Evolutionary conservation across 129 eudicot genomes (phyloP).

Genomic region (Helianthus annuus): HanXRQr2.0-SUNRISE NC_035449.2:60161381-60161880

Average conservation of each 20-base stretch:
- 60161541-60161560: conserved; percentile 52
- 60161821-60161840: neutral
- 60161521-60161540: conserved; percentile 1
- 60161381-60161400: conserved; percentile 20
- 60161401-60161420: conserved; percentile 7
- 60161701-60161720: neutral
- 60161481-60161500: conserved; percentile 15
- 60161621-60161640: neutral
- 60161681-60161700: conserved; percentile 5
- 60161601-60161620: neutral
- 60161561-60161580: conserved; percentile 41
- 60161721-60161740: neutral
- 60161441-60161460: conserved; percentile 1
- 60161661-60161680: neutral
- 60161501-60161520: conserved; percentile 18
- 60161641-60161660: neutral
- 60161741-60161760: neutral
- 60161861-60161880: conserved; percentile 4
- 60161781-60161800: neutral
- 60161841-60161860: neutral
- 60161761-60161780: neutral
- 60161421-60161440: conserved; percentile 4
- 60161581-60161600: conserved; percentile 4
- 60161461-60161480: conserved; percentile 5
- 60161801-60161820: neutral